phyloP scores from a whole-genome alignment of 2,329 filamentous ascomycete species.

The Penicillium sp. region DNA sequence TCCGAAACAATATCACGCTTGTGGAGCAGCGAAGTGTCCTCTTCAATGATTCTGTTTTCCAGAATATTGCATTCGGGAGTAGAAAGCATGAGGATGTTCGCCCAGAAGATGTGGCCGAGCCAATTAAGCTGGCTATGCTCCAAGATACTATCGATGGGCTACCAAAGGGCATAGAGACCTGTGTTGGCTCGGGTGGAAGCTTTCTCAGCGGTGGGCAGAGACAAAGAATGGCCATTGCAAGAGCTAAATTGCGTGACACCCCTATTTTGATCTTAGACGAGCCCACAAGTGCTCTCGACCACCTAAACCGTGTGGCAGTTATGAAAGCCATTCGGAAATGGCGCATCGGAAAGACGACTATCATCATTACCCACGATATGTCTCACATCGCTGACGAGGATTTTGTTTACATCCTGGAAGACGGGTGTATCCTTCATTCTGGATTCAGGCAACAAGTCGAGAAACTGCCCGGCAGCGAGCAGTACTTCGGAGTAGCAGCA shows the following conservation, averaged over 20 bases:
- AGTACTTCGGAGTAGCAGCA: conserved; percentile 15
- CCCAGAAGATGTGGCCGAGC: conserved; percentile 56
- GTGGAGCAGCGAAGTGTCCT: conserved; percentile 79
- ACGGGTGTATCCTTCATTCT: conserved; percentile 65
- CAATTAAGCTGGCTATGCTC: conserved; percentile 67
- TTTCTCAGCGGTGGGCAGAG: conserved; percentile 80
- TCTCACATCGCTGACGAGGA: conserved; percentile 70
- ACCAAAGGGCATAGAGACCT: conserved; percentile 68
- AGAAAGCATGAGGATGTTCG: conserved; percentile 49
- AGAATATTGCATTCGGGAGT: conserved; percentile 74
- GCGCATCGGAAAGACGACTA: conserved; percentile 78
- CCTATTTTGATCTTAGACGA: conserved; percentile 85
- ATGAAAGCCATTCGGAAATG: conserved; percentile 74
- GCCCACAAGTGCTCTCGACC: conserved; percentile 80
- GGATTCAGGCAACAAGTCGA: conserved; percentile 61
- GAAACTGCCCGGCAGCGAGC: conserved; percentile 28
- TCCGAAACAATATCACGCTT: conserved; percentile 73
- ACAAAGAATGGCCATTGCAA: conserved; percentile 76
- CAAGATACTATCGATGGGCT: conserved; percentile 65
- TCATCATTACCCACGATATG: conserved; percentile 90
- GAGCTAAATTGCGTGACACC: conserved; percentile 73
- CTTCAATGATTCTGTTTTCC: conserved; percentile 75
- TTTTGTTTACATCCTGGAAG: conserved; percentile 76
- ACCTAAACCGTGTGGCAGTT: conserved; percentile 63
- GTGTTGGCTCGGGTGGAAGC: conserved; percentile 67